Conservation (phyloP, 2,329 filamentous ascomycete genomes). For the Eurotiales sp. region DNA sequence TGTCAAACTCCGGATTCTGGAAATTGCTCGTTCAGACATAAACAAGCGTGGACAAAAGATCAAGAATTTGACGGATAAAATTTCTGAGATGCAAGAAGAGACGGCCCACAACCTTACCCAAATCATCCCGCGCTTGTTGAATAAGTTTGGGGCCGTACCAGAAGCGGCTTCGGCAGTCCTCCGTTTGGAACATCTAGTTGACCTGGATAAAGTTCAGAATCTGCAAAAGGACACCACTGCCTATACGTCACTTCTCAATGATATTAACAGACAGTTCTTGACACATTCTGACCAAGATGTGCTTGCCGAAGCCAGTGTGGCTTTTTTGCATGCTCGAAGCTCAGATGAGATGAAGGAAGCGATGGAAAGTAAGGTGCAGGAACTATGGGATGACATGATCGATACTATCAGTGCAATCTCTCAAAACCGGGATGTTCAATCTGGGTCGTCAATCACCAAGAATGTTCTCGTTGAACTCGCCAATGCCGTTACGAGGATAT, state of each 20-base stretch:
- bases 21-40: slow-evolving; percentile 59
- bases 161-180: slow-evolving; percentile 82
- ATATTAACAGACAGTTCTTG: slow-evolving; percentile 90
- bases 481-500: slow-evolving; percentile 72
- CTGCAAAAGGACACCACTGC: slow-evolving; percentile 79
- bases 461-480: slow-evolving; percentile 66
- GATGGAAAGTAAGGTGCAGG: slow-evolving; percentile 72
- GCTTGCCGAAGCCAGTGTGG: slow-evolving; percentile 74
- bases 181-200: slow-evolving; percentile 78
- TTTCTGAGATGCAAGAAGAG: slow-evolving; percentile 68
- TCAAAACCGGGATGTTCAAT: slow-evolving; percentile 66
- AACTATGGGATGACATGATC: slow-evolving; percentile 80
- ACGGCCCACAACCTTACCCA: slow-evolving; percentile 72
- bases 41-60: slow-evolving; percentile 55
- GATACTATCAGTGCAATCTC: slow-evolving; percentile 69
- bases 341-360: slow-evolving; percentile 87
- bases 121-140: slow-evolving; percentile 79
- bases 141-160: slow-evolving; percentile 88
- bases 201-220: slow-evolving; percentile 83
- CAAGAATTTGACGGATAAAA: slow-evolving; percentile 59
- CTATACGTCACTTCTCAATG: slow-evolving; percentile 77
- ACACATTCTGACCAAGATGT: slow-evolving; percentile 86
- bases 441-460: slow-evolving; percentile 64
- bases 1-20: slow-evolving; percentile 69
- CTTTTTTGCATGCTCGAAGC: slow-evolving; percentile 77